phyloP scores from a whole-genome alignment of 2,329 filamentous ascomycete species.

The Claviceps quebecensis region DNA sequence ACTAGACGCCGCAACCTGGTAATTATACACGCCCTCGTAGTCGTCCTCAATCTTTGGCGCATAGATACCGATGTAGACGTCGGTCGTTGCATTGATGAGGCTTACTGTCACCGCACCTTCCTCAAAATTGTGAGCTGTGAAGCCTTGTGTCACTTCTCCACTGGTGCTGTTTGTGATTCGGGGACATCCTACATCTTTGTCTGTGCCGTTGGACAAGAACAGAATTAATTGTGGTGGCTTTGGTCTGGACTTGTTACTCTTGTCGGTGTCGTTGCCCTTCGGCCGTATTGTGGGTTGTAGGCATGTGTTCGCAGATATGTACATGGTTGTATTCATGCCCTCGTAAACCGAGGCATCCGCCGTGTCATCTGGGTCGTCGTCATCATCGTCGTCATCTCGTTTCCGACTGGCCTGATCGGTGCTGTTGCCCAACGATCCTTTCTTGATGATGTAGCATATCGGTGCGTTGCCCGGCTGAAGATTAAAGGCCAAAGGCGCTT shows the following conservation, averaged over 20 bases:
- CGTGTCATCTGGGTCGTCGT: background rate
- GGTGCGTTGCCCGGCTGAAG: constrained; percentile 44
- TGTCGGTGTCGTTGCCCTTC: constrained; percentile 1
- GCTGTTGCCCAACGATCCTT: constrained; percentile 14
- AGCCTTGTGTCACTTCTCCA: constrained; percentile 17
- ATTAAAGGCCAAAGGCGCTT: constrained; percentile 45
- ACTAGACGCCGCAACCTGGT: constrained; percentile 70
- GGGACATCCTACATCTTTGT: constrained; percentile 17
- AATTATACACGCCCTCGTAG: constrained; percentile 58
- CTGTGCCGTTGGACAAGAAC: constrained; percentile 51
- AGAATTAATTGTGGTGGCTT: constrained; percentile 59
- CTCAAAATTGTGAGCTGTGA: constrained; percentile 29
- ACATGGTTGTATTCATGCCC: constrained; percentile 37
- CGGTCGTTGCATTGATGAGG: constrained; percentile 41
- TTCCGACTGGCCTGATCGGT: constrained; percentile 3
- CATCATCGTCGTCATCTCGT: background rate
- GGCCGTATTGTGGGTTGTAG: constrained; percentile 42
- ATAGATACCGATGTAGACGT: constrained; percentile 64
- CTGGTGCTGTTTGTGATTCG: constrained; percentile 11
- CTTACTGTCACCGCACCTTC: constrained; percentile 57
- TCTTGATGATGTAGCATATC: constrained; percentile 27
- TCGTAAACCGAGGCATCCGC: background rate
- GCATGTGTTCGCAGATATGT: constrained; percentile 78
- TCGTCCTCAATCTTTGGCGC: constrained; percentile 50
- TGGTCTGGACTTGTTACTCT: background rate